Conservation (phyloP, 805 yeast species). For the Candida anglica region DNA sequence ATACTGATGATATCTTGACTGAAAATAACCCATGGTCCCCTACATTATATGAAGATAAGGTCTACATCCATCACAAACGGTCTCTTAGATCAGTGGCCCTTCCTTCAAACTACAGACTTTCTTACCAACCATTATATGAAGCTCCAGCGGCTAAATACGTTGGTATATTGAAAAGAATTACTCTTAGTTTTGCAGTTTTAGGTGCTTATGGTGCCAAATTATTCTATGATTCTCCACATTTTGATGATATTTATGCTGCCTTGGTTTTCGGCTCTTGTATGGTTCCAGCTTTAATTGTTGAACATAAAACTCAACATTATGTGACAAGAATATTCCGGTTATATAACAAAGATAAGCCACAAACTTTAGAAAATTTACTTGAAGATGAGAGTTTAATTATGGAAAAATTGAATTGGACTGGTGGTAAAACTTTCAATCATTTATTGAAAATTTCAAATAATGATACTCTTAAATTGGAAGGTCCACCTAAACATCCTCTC, state of each 20-base stretch:
- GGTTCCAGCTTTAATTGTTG: slow-evolving; percentile 48
- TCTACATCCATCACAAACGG: slow-evolving; percentile 39
- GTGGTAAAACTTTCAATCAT: slow-evolving; percentile 61
- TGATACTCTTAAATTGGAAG: slow-evolving; percentile 31
- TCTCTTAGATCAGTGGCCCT: slow-evolving; percentile 40
- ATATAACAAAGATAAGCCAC: slow-evolving; percentile 59
- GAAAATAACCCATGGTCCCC: slow-evolving; percentile 47
- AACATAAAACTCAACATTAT: slow-evolving; percentile 57
- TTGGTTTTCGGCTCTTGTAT: slow-evolving; percentile 47
- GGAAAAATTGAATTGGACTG: slow-evolving; percentile 65
- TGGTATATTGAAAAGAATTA: slow-evolving; percentile 57
- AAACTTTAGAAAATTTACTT: slow-evolving; percentile 58
- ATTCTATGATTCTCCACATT: slow-evolving; percentile 49
- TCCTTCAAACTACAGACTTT: slow-evolving; percentile 49
- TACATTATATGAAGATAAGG: slow-evolving; percentile 40
- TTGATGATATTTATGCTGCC: slow-evolving; percentile 45
- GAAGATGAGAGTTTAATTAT: slow-evolving; percentile 61
- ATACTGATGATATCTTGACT: slow-evolving; percentile 38
- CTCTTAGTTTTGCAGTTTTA: slow-evolving; percentile 56
- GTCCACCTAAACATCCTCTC: slow-evolving; percentile 11
- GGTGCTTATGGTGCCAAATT: slow-evolving; percentile 64
- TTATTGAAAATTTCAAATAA: slow-evolving; percentile 45
- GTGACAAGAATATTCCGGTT: slow-evolving; percentile 70
- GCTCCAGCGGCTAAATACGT: slow-evolving; percentile 62
- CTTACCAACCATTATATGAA: slow-evolving; percentile 59